Conservation (phyloP, 1,139 yeast genomes). For the Zygosaccharomyces pseudobailii region DNA sequence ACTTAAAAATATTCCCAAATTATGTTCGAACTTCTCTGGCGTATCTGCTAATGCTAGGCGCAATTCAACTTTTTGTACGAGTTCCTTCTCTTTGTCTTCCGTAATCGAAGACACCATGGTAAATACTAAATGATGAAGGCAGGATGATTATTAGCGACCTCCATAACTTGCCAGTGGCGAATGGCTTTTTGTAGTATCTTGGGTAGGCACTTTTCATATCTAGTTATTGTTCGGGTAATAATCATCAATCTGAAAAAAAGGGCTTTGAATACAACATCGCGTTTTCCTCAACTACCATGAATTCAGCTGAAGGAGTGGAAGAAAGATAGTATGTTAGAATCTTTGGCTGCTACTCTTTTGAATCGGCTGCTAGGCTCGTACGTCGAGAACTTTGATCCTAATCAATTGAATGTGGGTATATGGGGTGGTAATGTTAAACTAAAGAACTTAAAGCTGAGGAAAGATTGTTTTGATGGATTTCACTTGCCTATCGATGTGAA, state of each 20-base stretch:
- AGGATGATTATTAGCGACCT: not conserved
- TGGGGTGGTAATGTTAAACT: conserved; percentile 97
- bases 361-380: conserved; percentile 51
- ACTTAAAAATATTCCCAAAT: conserved; percentile 60
- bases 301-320: not conserved
- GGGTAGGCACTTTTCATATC: not conserved
- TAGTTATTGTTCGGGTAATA: not conserved
- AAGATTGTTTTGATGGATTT: conserved; percentile 72
- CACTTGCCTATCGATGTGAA: conserved; percentile 84
- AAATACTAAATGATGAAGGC: not conserved
- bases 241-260: not conserved
- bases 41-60: conserved; percentile 73
- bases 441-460: conserved; percentile 65
- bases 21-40: conserved; percentile 57
- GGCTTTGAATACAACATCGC: not conserved
- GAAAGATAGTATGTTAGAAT: conserved; percentile 42
- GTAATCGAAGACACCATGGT: not conserved
- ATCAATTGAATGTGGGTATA: conserved; percentile 89
- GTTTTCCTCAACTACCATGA: not conserved
- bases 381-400: conserved; percentile 93
- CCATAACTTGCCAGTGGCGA: not conserved
- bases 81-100: conserved; percentile 48
- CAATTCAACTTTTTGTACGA: conserved; percentile 75
- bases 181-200: not conserved
- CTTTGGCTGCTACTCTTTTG: conserved; percentile 46